phyloP scores from a whole-genome alignment of 306 rosid species.

The Prunus kanzakura region DNA sequence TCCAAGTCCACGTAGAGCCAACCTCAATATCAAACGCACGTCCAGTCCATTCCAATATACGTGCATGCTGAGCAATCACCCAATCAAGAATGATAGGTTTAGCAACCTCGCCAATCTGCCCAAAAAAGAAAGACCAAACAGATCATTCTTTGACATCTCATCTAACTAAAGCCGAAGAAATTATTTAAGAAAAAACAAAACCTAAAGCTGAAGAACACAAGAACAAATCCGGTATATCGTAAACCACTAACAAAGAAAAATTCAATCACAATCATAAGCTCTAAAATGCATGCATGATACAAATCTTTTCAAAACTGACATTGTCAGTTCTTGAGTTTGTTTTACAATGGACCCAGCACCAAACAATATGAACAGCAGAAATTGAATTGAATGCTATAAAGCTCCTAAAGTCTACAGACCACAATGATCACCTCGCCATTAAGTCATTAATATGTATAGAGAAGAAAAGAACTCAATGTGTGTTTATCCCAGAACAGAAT shows the following conservation, averaged over 20 bases:
- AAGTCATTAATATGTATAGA: neutral
- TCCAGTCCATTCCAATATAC: slow-evolving; percentile 54
- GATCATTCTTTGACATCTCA: slow-evolving; percentile 3
- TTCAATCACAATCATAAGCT: neutral
- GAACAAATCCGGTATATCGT: neutral
- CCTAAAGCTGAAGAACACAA: neutral
- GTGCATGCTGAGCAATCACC: slow-evolving; percentile 54
- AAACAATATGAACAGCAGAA: neutral
- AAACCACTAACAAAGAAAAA: neutral
- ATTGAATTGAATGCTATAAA: neutral
- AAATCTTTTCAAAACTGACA: neutral
- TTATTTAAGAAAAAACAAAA: neutral
- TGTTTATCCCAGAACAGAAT: neutral
- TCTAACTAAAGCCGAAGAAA: neutral
- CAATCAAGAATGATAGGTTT: slow-evolving; percentile 58
- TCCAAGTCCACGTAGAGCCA: slow-evolving; percentile 13
- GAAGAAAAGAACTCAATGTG: neutral
- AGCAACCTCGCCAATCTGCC: slow-evolving; percentile 53
- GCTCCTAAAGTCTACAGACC: neutral
- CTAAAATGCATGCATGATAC: neutral
- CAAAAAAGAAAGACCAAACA: slow-evolving; percentile 10
- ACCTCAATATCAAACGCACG: slow-evolving; percentile 58
- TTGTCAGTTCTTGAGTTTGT: neutral
- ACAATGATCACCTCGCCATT: neutral
- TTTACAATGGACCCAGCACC: neutral